Base-by-base conservation (phyloP, 345 rosid species). In the Salix purpurea region DNA sequence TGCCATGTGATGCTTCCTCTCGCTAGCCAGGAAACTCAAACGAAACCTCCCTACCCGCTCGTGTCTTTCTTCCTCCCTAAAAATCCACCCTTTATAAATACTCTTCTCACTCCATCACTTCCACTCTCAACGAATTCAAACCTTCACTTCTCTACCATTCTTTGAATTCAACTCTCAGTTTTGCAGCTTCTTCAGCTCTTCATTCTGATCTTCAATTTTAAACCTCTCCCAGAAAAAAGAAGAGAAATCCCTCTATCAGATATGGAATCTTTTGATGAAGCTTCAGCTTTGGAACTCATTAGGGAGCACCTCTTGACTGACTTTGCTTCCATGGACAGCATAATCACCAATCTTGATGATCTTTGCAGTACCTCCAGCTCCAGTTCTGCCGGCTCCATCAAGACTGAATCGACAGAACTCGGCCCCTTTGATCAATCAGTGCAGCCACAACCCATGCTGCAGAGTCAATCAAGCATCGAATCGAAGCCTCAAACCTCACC, bases 251-350 rank as follows among this genome's bases (percentile, higher is more conserved):
- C 5, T 65, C 68, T 32, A 7, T 12, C 28, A 3, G 1, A 37
- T 30, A 85, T 83, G 87, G 88, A 78, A 4, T 75, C 65, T 52
- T 23, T 14, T 1, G 58, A 82, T 66, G 94, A 91, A 68, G 40
- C 81, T 68, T 84, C 87, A 24, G 67, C 90, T 61, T 78, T 92
- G 65, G 92, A 92, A 58, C 84, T 77, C 78, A 91, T 92, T 8
- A 86, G 84, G 77, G 88, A 87, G 40, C 93, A 91, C 82, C 94
- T 91, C 67, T 83, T 89, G 73, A 81, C 84, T 37, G 96, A 89
- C 73, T 88, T 76, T 62, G 18, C 80, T 74, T 81, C 90, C 71
- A 75, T 77, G 70, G 92, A 87, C 69, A 54, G 52, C 54, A 74
- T 82, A 80, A 50, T 82, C 76, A 74, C 83, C 75, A 50, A 39